Base-by-base conservation (phyloP, 768 basidiomycete species). In the Artomyces pyxidatus region DNA sequence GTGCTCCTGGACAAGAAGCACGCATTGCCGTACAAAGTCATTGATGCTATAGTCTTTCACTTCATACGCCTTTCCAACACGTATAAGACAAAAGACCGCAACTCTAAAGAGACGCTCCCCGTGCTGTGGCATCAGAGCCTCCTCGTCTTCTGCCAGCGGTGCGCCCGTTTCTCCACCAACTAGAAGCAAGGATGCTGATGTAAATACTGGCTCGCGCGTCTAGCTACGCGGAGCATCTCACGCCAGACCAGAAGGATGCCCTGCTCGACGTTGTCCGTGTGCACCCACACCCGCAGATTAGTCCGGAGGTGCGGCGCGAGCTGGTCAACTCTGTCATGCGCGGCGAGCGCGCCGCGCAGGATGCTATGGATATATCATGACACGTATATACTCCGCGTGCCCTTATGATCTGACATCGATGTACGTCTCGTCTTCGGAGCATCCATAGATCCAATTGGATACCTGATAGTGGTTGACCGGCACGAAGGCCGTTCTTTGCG, bases 51-150 rank as follows among this genome's bases (percentile, higher is more conserved):
- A 50, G 94, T 97, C 11, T 95, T 96, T 74, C 96, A 99, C 70
- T 99, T 96, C 64, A 92, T 98, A 59, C 85, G 93, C 22, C 81
- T 98, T 37, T 92, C 93, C 22, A 95, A 96, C 64, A 84, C 83
- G 12, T 88, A 90, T 68, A 89, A 85, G 67, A 81, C 80, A 39
- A 80, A 75, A 49, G 72, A 70, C 17, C 73, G 80, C 42, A 85
- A 81, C 22, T 87, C 89, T 42, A 69, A 80, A 2, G 83, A 86
- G 41, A 83, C 83, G 62, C 74, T 98, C 26, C 95, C 96, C n/a
- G 96, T 98, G 11, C 73, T 99, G 10, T 99, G 96, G 96, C 91
- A 99, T 64, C 96, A 99, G 67, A 90, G 88, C 64, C 73, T 99
- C 47, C 75, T 99, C 21, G 90, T 94, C 3, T 97, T 98, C 63